Evolutionary conservation across 2,329 filamentous ascomycete species (phyloP), one percentile per base, ranked within the genome.

Genomic region (Alternaria conjuncta): DNA sequence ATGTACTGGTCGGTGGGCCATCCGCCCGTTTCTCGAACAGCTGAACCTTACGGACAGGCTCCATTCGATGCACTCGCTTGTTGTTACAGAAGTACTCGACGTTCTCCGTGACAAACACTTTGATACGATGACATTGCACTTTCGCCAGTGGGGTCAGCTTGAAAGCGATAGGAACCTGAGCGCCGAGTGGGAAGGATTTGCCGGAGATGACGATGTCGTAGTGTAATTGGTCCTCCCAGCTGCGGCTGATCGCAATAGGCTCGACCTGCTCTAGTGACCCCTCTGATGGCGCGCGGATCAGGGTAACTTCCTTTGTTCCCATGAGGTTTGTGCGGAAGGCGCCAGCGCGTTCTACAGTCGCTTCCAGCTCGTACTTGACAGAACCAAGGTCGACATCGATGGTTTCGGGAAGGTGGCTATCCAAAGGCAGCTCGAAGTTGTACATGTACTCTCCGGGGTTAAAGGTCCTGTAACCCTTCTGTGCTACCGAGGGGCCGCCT

Each of bases 161-260:
- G 84, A 97, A 97, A 2, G 94, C 94, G 63, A 97, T 96, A 1
- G 94, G 94, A 15, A 97, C 93, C 72, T 92, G 92, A 43, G 91
- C 88, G 15, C 94, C 94, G 20, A 97, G 87, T 0, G 94, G 93
- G 64, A 97, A 97, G 1, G 94, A 96, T 84, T 97, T 97, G 58
- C 94, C 94, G 2, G 94, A 97, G 58, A 97, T 97, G 77, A 97
- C 90, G 71, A 97, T 97, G 74, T 97, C 94, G 81, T 97, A 97
- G 75, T 96, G 93, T 30, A 97, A 84, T 75, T 97, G 94, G 71
- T 97, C 94, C 77, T 97, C 94, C 94, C 94, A 97, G 66, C 93
- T 94, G 20, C 94, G 86, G 68, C 92, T 95, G 74, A 97, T 97
- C 11, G 94, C 95, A 72, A 97, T 97, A 3, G 94, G 94, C 76